A percentile compares a stretch with the other conserved stretches of the same genome.
phyloP scores from a whole-genome alignment of 768 basidiomycete species.

The Podaxis sp. region DNA sequence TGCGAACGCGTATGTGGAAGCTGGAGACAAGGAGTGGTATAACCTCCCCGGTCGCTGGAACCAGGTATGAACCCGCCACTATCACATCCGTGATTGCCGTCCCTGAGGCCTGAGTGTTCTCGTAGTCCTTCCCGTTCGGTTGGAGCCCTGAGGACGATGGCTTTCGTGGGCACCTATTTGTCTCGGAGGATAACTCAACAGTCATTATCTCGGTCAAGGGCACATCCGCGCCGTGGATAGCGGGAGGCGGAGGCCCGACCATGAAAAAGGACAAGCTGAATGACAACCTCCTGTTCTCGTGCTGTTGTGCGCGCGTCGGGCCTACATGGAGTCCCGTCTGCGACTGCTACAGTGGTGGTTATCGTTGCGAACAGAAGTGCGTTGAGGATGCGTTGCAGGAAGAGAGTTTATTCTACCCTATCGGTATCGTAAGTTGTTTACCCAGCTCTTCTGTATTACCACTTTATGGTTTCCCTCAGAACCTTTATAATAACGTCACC shows the following conservation, averaged over 20 bases:
- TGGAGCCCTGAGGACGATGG: conserved; percentile 92
- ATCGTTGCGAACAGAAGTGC: conserved; percentile 81
- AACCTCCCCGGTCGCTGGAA: conserved; percentile 64
- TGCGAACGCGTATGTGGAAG: conserved; percentile 72
- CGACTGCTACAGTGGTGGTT: conserved; percentile 73
- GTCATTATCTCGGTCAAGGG: conserved; percentile 91
- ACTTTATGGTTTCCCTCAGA: conserved; percentile 40
- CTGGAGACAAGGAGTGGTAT: conserved; percentile 67
- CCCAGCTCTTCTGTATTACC: conserved; percentile 2
- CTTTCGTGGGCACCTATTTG: conserved; percentile 89
- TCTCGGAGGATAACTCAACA: conserved; percentile 78
- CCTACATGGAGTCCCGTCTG: conserved; percentile 95
- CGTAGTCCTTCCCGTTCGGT: conserved; percentile 72
- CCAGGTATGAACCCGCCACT: conserved; percentile 35
- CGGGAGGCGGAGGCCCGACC: conserved; percentile 76
- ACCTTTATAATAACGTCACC: conserved; percentile 90
- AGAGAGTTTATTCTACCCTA: conserved; percentile 85
- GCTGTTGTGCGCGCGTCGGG: conserved; percentile 94
- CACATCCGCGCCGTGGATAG: conserved; percentile 77
- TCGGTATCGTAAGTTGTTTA: conserved; percentile 68
- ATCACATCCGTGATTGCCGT: background rate
- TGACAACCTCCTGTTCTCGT: conserved; percentile 94
- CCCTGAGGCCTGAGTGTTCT: background rate
- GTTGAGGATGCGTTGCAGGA: conserved; percentile 74
- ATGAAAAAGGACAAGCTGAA: conserved; percentile 89